These are phyloP conservation scores for Macadamia tetraphylla DNA, from an alignment of 164 flowering plant species.

Conservation along the genomic window DNA sequence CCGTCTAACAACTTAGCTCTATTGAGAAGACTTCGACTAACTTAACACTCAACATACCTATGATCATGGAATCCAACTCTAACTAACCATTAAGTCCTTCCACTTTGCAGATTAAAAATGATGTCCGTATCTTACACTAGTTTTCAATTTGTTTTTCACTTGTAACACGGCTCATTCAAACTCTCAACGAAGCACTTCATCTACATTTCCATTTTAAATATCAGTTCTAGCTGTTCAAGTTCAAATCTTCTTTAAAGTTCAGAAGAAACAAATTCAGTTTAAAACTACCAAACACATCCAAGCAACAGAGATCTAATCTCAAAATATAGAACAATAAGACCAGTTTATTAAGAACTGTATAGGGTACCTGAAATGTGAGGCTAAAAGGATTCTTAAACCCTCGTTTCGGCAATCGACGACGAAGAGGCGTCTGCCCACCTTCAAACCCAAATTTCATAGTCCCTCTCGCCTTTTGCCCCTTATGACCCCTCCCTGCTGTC, in stretches of 20 bases:
- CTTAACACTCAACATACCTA: too few species aligned
- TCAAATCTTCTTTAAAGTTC: not conserved
- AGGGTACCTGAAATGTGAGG: conserved; percentile 72
- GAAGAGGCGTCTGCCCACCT: conserved; percentile 97
- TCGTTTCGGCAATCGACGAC: conserved; percentile 76
- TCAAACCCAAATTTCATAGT: conserved; percentile 79
- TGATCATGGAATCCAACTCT: too few species aligned
- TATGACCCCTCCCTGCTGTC: conserved; percentile 93
- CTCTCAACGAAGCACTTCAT: not conserved
- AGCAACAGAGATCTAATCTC: not conserved
- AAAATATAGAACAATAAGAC: not conserved
- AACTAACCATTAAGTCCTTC: too few species aligned
- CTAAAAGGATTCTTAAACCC: conserved; percentile 88
- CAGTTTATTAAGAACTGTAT: not conserved
- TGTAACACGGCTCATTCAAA: too few species aligned
- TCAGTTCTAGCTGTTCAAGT: not conserved
- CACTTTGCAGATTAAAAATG: too few species aligned
- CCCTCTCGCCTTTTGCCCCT: conserved; percentile 92
- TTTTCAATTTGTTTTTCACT: too few species aligned
- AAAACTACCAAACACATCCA: not conserved
- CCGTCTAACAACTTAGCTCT: too few species aligned
- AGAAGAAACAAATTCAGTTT: not conserved
- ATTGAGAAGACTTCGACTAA: too few species aligned
- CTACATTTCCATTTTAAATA: not conserved
- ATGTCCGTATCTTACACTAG: too few species aligned